A percentile compares a stretch with the other conserved stretches of the same genome.
phyloP scores from a whole-genome alignment of 805 yeast genomes.

The Ogataea trehalophila region DNA sequence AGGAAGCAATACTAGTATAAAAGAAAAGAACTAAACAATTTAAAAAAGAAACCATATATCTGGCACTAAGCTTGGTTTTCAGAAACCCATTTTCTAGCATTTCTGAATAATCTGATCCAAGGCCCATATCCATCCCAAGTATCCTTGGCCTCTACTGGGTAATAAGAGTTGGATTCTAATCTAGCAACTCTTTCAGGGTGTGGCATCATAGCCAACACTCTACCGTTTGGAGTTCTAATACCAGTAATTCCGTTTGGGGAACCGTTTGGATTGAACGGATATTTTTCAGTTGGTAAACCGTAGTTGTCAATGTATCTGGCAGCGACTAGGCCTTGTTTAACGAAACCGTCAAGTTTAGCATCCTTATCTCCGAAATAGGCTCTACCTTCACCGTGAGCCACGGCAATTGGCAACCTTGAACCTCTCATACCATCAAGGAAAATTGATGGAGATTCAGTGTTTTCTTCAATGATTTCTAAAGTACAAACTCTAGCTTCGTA shows the following conservation, averaged over 20 bases:
- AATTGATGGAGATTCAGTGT: constrained; percentile 48
- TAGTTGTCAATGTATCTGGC: constrained; percentile 87
- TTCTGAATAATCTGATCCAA: constrained; percentile 89
- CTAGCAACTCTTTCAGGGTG: constrained; percentile 96
- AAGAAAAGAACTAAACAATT: not conserved
- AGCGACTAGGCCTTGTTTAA: constrained; percentile 50
- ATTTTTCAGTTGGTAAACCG: constrained; percentile 75
- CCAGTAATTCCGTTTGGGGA: constrained; percentile 93
- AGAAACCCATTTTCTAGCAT: constrained; percentile 90
- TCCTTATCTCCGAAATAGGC: constrained; percentile 57
- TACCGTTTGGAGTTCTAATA: constrained; percentile 82
- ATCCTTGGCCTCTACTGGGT: constrained; percentile 56
- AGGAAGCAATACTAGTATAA: too few relatives aligned
- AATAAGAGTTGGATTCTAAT: constrained; percentile 86
- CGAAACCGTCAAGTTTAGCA: constrained; percentile 44
- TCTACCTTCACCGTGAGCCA: constrained; percentile 98
- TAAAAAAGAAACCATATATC: not conserved
- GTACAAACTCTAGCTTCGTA: constrained; percentile 92
- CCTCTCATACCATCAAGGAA: constrained; percentile 90
- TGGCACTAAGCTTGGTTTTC: constrained; percentile 8
- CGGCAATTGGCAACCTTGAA: constrained; percentile 92
- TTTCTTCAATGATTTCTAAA: constrained; percentile 66
- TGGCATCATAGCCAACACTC: constrained; percentile 98
- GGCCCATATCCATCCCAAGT: constrained; percentile 87
- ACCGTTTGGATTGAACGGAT: constrained; percentile 96